Percentiles rank a stretch among this genome's conserved stretches.
These are phyloP conservation scores for Termitomyces sp. DNA, from an alignment of 768 basidiomycete genomes.

Conservation along the genomic window DNA sequence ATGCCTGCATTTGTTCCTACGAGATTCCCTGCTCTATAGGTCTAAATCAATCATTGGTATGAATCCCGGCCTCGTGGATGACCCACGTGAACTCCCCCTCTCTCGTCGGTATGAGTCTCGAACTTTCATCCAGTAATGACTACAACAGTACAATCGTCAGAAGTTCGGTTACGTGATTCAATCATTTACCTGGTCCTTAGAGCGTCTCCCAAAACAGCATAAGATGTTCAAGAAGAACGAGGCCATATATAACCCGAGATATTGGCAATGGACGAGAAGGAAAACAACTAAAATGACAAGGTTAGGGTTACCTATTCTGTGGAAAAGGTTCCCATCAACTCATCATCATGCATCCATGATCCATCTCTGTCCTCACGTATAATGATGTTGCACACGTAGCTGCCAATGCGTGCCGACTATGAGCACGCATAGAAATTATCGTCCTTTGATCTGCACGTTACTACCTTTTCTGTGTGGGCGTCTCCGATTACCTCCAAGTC, in stretches of 20 bases:
- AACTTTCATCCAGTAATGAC: conserved; percentile 18
- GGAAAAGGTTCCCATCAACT: background rate
- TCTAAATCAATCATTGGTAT: background rate
- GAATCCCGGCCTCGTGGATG: background rate
- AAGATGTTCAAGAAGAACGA: conserved; percentile 14
- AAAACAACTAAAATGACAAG: background rate
- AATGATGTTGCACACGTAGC: background rate
- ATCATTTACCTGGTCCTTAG: conserved; percentile 10
- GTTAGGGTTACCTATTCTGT: conserved; percentile 14
- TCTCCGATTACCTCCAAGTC: background rate
- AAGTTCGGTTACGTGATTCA: background rate
- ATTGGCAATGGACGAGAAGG: background rate
- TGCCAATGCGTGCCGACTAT: background rate
- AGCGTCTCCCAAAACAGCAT: conserved; percentile 20
- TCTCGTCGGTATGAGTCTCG: conserved; percentile 24
- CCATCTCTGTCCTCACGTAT: background rate
- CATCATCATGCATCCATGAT: too few relatives aligned
- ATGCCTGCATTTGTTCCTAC: background rate
- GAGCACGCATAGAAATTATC: background rate
- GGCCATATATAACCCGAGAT: conserved; percentile 7
- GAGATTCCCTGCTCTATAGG: conserved; percentile 3
- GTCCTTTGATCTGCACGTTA: background rate
- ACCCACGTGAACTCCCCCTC: conserved; percentile 9
- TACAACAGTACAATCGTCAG: background rate
- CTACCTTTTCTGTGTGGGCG: background rate